These are phyloP conservation scores for Alternaria panax DNA, from an alignment of 2,329 filamentous ascomycete genomes.

Conservation along the genomic window DNA sequence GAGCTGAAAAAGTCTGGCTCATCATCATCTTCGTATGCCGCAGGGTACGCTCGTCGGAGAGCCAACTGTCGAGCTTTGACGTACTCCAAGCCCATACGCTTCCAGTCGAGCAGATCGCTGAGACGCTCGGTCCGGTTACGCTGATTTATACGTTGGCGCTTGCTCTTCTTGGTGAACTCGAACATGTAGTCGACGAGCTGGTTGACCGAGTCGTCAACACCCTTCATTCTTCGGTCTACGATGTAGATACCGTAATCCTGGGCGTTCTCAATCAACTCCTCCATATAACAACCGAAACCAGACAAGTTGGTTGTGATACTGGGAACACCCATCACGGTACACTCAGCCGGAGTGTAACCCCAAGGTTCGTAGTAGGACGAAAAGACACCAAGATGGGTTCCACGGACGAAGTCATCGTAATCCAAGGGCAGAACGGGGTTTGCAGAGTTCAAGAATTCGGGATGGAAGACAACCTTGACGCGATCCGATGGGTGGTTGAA, in stretches of 20 bases:
- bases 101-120: constrained; percentile 96
- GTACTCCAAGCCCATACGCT: constrained; percentile 99
- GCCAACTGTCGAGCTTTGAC: constrained; percentile 96
- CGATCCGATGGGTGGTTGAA: constrained; percentile 96
- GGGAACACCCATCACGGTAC: constrained; percentile 98
- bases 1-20: constrained; percentile 91
- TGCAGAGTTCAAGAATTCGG: constrained; percentile 93
- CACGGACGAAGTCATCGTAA: constrained; percentile 98
- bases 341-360: constrained; percentile 98
- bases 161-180: constrained; percentile 91
- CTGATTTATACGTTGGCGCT: constrained; percentile 97
- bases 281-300: constrained; percentile 99
- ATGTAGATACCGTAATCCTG: constrained; percentile 99
- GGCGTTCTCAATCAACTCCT: constrained; percentile 97
- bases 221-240: constrained; percentile 93
- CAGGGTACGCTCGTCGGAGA: constrained; percentile 87
- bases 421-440: constrained; percentile 95
- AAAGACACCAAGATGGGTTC: constrained; percentile 94
- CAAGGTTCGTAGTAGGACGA: constrained; percentile 98
- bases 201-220: constrained; percentile 96
- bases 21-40: constrained; percentile 77
- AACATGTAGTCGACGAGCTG: constrained; percentile 92
- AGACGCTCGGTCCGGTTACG: constrained; percentile 94
- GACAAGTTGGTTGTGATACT: constrained; percentile 98
- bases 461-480: constrained; percentile 98